phyloP scores from a whole-genome alignment of 1,284 basidiomycete species.

The Ustilago nuda region DNA sequence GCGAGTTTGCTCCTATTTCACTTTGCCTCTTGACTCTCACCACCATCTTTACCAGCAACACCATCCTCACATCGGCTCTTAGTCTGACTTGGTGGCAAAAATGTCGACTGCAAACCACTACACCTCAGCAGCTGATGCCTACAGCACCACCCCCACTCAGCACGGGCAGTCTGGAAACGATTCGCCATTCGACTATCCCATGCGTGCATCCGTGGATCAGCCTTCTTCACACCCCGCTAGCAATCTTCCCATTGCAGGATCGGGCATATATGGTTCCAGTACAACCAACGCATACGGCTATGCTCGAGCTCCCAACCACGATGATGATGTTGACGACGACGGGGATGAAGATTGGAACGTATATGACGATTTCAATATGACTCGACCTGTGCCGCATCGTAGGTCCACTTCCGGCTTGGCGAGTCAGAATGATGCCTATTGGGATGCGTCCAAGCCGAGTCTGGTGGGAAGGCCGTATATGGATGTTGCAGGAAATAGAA shows the following conservation, averaged over 20 bases:
- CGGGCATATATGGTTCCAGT: constrained; percentile 23
- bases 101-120: constrained; percentile 42
- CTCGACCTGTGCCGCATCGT: constrained; percentile 43
- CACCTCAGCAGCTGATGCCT: constrained; percentile 46
- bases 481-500: constrained; percentile 29
- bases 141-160: constrained; percentile 7
- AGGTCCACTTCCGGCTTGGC: constrained; percentile 23
- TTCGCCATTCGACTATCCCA: constrained; percentile 34
- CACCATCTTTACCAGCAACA: constrained; percentile 11
- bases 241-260: constrained; percentile 16
- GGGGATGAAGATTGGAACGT: constrained; percentile 64
- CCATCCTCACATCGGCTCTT: not conserved
- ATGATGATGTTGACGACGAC: constrained; percentile 44
- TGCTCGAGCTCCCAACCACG: constrained; percentile 24
- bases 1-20: constrained; percentile 1
- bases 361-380: constrained; percentile 66
- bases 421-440: constrained; percentile 31
- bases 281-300: constrained; percentile 40
- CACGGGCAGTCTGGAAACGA: not conserved
- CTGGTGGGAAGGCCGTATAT: constrained; percentile 37
- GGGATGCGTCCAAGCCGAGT: constrained; percentile 38
- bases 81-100: not conserved
- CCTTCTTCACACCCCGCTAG: constrained; percentile 3
- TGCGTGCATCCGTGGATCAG: constrained; percentile 31
- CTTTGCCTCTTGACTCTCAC: not conserved